Conservation (phyloP, 345 rosid genomes). For the Barbarea vulgaris region DNA sequence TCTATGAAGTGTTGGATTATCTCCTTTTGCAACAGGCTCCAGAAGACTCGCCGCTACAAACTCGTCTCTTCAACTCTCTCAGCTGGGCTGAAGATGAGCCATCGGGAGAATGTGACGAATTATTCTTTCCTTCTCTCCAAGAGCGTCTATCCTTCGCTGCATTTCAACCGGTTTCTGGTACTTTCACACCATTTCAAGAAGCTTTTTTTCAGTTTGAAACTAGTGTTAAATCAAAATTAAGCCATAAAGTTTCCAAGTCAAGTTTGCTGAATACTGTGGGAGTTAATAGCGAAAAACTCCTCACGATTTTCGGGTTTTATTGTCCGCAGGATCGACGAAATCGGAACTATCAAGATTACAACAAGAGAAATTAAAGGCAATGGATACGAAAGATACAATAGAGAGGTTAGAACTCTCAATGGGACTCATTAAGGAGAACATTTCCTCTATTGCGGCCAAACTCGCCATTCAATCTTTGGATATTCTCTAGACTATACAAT, state of each 20-base stretch:
- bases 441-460: conserved; percentile 73
- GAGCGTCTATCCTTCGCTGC: conserved; percentile 76
- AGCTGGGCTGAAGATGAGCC: conserved; percentile 65
- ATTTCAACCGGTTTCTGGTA: conserved; percentile 69
- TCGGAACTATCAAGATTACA: conserved; percentile 67
- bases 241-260: neutral
- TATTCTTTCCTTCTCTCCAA: conserved; percentile 58
- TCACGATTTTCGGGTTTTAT: neutral
- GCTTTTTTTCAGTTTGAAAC: neutral
- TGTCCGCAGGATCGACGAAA: conserved; percentile 54
- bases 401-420: conserved; percentile 62
- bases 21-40: conserved; percentile 51
- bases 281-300: neutral
- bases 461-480: conserved; percentile 77
- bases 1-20: conserved; percentile 26
- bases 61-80: conserved; percentile 58
- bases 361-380: conserved; percentile 59
- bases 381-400: conserved; percentile 64
- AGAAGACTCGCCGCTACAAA: conserved; percentile 61
- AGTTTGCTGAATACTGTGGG: neutral
- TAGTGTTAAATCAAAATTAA: neutral
- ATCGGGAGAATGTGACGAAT: conserved; percentile 52
- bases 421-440: conserved; percentile 53
- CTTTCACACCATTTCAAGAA: neutral
- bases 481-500: conserved; percentile 13